These are phyloP conservation scores for Vigna hirtella DNA, from an alignment of 306 rosid genomes.

Conservation along the genomic window DNA sequence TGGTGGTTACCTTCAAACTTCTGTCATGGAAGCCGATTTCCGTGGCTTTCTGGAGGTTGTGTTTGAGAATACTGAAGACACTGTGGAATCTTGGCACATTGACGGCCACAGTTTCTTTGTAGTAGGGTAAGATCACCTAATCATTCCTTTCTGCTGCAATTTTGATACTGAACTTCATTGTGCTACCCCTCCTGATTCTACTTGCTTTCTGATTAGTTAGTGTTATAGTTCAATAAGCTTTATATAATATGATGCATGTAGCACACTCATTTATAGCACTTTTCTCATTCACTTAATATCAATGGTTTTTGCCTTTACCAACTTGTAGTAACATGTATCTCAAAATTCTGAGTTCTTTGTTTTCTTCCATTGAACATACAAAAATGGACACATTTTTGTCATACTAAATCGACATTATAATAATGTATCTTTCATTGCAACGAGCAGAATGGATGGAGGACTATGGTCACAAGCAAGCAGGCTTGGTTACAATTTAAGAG, in stretches of 20 bases:
- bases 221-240: neutral
- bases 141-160: constrained; percentile 1
- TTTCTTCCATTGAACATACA: neutral
- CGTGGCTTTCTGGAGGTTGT: constrained; percentile 70
- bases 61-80: constrained; percentile 78
- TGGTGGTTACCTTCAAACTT: constrained; percentile 71
- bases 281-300: neutral
- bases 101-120: constrained; percentile 81
- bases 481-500: constrained; percentile 69
- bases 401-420: neutral
- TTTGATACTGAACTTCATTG: neutral
- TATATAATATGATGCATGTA: neutral
- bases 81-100: constrained; percentile 81
- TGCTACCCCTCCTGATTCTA: neutral
- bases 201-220: neutral
- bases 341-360: neutral
- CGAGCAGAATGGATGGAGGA: constrained; percentile 86
- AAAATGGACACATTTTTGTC: neutral
- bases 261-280: neutral
- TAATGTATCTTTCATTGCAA: constrained; percentile 5
- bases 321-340: neutral
- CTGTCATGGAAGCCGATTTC: constrained; percentile 81
- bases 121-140: constrained; percentile 68
- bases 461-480: constrained; percentile 75
- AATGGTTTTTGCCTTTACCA: neutral